A percentile compares a stretch with the other conserved stretches of the same genome.
Evolutionary conservation across 495 filamentous ascomycete species (phyloP).

Genomic region (Talaromyces adpressus): DNA sequence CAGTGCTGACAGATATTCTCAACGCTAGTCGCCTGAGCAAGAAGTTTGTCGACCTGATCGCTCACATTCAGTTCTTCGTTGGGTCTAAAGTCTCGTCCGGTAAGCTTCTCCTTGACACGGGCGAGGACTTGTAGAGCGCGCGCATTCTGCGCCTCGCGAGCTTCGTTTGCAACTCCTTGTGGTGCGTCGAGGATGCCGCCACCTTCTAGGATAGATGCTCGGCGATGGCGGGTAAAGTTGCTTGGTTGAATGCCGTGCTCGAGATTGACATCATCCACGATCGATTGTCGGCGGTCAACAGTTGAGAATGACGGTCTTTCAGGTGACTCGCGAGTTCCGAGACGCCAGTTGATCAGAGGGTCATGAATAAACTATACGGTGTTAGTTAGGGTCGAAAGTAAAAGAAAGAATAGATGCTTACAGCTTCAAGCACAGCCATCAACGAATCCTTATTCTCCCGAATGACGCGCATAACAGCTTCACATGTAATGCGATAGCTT

Average conservation of each 20-base stretch:
- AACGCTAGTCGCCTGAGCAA: conserved; percentile 89
- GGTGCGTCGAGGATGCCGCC: conserved; percentile 42
- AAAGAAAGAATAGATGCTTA: conserved; percentile 43
- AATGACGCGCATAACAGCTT: conserved; percentile 96
- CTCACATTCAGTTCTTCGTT: conserved; percentile 76
- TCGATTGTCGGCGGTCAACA: conserved; percentile 63
- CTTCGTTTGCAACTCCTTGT: conserved; percentile 44
- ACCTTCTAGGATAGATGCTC: conserved; percentile 45
- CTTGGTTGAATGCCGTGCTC: conserved; percentile 37
- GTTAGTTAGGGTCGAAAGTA: conserved; percentile 17
- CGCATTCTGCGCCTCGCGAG: conserved; percentile 81
- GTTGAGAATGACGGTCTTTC: conserved; percentile 72
- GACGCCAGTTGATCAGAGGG: conserved; percentile 92
- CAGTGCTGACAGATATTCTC: conserved; percentile 99
- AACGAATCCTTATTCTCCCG: conserved; percentile 95
- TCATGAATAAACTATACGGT: conserved; percentile 84
- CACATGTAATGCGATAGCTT: conserved; percentile 93
- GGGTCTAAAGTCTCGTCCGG: conserved; percentile 57
- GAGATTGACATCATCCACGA: conserved; percentile 58
- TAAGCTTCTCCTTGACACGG: conserved; percentile 90
- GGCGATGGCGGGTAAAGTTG: conserved; percentile 39
- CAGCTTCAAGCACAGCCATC: conserved; percentile 96
- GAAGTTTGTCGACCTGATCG: conserved; percentile 86
- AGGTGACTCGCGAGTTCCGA: conserved; percentile 79
- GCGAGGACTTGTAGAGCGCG: conserved; percentile 86